Base-by-base conservation (phyloP, 352 stramenopile species). In the Globisporangium heterothallicum region DNA sequence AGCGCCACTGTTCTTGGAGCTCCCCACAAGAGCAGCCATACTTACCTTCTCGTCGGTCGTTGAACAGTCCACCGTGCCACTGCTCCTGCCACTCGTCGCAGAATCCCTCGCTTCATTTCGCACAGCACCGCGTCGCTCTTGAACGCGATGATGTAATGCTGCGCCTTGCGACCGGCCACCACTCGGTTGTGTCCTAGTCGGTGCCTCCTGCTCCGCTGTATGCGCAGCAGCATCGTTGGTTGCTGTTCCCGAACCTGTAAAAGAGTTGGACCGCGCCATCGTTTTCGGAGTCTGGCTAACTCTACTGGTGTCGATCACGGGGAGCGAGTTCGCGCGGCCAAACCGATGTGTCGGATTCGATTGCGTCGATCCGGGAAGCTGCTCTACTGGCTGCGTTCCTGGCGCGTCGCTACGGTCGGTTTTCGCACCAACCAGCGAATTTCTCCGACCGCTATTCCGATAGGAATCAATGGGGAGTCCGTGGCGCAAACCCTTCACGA, bases 391-490 rank as follows among this genome's bases (percentile, higher is more conserved):
- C 18, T 16, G 10, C 6, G 29, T 34, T 34, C 12, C 45, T 42
- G 29, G 5, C 18, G 18, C 6, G 27, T 42, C 25, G 30, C 45
- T 18, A 29, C 19, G 25, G 38, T 4, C 41, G 45, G 38, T 36
- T 14, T 42, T 54, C 19, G 48, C 21, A 32, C 46, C 46, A 5
- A 42, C 14, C 22, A 14, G 32, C 19, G 46, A 38, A 16, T 18
- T 56, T 18, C 26, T 13, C 2, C 49, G 35, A 46, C 49, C 26
- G 40, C 40, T 19, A 5, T 49, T 57, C 6, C 38, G 32, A 27
- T 57, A 50, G 40, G 40, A 27, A 8, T 42, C 41, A 29, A 57
- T 49, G 18, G 50, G n/a, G 10, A 46, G 24, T 21, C 34, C 38
- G 32, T 40, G 27, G 1, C 14, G 25, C 21, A 49, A 9, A 5